Percentiles rank a stretch among this genome's conserved stretches.
Conservation (phyloP, 306 rosid species). For the Cicer yamashitae region DNA sequence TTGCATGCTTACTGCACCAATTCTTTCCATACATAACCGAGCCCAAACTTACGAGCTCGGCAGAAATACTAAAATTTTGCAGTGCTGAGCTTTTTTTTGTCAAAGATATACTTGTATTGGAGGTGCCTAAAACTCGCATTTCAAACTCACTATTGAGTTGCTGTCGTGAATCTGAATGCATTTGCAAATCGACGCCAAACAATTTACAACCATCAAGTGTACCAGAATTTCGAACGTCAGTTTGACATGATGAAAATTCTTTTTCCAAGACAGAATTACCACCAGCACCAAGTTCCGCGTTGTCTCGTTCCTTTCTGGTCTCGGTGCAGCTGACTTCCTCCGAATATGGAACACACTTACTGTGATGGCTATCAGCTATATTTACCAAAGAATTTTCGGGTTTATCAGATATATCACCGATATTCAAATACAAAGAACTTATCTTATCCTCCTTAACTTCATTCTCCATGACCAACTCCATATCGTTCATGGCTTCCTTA, state of each 20-base stretch:
- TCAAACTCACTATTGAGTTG: conserved; percentile 31
- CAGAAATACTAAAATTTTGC: conserved; percentile 38
- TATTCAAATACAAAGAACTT: conserved; percentile 60
- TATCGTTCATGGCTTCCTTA: conserved; percentile 39
- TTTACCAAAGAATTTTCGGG: conserved; percentile 46
- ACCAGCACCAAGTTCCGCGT: conserved; percentile 45
- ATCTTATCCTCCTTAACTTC: conserved; percentile 47
- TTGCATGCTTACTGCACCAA: conserved; percentile 75
- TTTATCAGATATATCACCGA: conserved; percentile 50
- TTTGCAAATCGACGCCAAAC: conserved; percentile 56
- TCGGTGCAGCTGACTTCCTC: conserved; percentile 43
- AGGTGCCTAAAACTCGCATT: conserved; percentile 34
- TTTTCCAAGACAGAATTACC: conserved; percentile 35
- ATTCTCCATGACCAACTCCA: conserved; percentile 41
- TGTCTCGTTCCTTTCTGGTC: conserved; percentile 44
- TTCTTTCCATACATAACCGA: conserved; percentile 59
- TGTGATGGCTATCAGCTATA: conserved; percentile 42
- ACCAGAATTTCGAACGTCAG: conserved; percentile 41
- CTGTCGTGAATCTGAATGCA: conserved; percentile 40
- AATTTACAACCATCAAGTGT: conserved; percentile 52
- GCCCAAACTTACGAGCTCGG: conserved; percentile 70
- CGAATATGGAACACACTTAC: conserved; percentile 41
- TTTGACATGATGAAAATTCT: conserved; percentile 42
- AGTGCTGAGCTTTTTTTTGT: conserved; percentile 26
- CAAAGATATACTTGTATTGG: conserved; percentile 34